Base-by-base conservation (phyloP, 225 moss, liverwort and hornwort genomes). In the Rhytidiadelphus loreus region DNA sequence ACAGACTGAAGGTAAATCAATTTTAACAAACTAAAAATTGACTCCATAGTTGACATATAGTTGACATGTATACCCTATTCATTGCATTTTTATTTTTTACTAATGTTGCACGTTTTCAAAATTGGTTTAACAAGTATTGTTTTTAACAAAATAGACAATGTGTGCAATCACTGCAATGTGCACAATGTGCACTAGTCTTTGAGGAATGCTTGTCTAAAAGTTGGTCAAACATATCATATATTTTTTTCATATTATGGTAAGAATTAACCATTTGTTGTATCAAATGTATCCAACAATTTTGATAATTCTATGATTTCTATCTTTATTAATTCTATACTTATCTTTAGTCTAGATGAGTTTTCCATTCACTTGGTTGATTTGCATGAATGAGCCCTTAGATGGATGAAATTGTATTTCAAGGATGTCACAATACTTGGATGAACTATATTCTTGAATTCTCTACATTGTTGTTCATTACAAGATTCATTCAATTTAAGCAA, bases 171-270 rank as follows among this genome's bases (percentile, higher is more conserved):
- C n/a, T n/a, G n/a, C 12, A 74, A 48, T 46, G 7, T 32, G 2
- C 18, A 2, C 4, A 32, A 32, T 50, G 3, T 21, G 20, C 5
- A 75, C 1, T 32, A 74, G 19, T 32, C 32, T 50, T 21, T 33
- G 2, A 50, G 2, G 21, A 48, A 75, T 50, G 3, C 21, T 33
- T 75, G 29, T 30, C 6, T 17, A 19, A 75, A 4, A 75, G 20
- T 50, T 50, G 8, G 12, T 50, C 5, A 0, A 50, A 20, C 0
- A 0, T 8, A 33, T 13, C 5, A 33, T 33, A 8, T 8, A 48
- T 32, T 75, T 32, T 33, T 32, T 32, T 10, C 19, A 50, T 33
- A 33, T 32, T 33, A 50, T 12, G 50, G 12, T 75, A 5, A 13
- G 3, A 74, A 32, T 20, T 32, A 48, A 3, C 12, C 33, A 50